Conservation (phyloP, 1,284 basidiomycete species). For the Moniliophthora roreri region DNA sequence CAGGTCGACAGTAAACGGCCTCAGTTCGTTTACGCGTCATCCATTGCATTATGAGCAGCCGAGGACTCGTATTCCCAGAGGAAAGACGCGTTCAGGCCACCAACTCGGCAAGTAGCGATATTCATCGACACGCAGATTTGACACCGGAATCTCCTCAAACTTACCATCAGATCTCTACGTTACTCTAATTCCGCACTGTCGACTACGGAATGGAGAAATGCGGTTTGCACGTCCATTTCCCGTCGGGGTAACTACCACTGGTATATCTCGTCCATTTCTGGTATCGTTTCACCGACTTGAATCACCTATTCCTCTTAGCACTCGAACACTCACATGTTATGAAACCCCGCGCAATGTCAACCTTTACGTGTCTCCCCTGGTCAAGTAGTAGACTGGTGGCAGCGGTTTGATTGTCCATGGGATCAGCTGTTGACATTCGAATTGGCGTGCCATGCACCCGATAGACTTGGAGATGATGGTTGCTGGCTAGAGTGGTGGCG, state of each 20-base stretch:
- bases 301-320: neutral
- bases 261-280: neutral
- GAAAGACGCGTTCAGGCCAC: conserved; percentile 6
- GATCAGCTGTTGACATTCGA: conserved; percentile 3
- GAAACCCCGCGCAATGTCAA: neutral
- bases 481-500: conserved; percentile 4
- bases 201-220: conserved; percentile 3
- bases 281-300: neutral
- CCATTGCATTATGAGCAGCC: conserved; percentile 8
- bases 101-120: neutral
- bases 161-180: neutral
- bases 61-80: conserved; percentile 10
- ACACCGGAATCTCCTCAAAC: neutral
- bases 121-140: neutral
- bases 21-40: conserved; percentile 5
- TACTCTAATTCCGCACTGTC: neutral
- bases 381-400: neutral
- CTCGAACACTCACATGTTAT: neutral
- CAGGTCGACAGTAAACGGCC: neutral
- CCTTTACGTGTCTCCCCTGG: neutral
- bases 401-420: conserved; percentile 2
- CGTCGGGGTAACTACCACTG: neutral
- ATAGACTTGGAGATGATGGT: neutral
- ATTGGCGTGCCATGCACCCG: neutral
- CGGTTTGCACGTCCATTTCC: conserved; percentile 1